phyloP scores from a whole-genome alignment of 2,329 filamentous ascomycete species.

The Orbilia javanica region DNA sequence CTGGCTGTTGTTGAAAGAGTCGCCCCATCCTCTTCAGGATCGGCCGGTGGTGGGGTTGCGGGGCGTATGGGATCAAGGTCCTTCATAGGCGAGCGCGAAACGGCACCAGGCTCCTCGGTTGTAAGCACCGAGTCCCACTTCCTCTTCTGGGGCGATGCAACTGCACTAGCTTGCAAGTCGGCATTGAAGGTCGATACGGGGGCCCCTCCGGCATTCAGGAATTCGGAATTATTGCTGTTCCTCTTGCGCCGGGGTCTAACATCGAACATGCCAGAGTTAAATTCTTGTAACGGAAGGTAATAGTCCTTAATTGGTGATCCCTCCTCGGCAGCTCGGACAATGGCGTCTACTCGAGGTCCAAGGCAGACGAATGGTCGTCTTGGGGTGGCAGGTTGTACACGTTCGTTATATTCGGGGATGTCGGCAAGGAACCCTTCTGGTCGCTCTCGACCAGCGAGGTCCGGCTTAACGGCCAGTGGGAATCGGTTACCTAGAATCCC shows the following conservation, averaged over 20 bases:
- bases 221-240: slow-evolving; percentile 56
- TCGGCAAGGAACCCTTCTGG: slow-evolving; percentile 33
- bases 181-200: slow-evolving; percentile 14
- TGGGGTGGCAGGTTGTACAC: slow-evolving; percentile 4
- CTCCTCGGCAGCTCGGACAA: slow-evolving; percentile 37
- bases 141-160: slow-evolving; percentile 28
- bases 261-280: slow-evolving; percentile 59
- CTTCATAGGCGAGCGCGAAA: slow-evolving; percentile 52
- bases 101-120: slow-evolving; percentile 19
- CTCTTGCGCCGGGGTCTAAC: slow-evolving; percentile 60
- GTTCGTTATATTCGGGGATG: slow-evolving; percentile 27
- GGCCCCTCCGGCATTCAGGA: slow-evolving; percentile 22
- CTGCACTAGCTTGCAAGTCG: slow-evolving; percentile 12
- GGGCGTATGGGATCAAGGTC: slow-evolving; percentile 55
- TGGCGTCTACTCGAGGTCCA: not conserved
- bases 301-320: slow-evolving; percentile 58
- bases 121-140: slow-evolving; percentile 34
- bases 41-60: slow-evolving; percentile 25
- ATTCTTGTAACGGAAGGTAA: slow-evolving; percentile 51
- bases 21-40: slow-evolving; percentile 43
- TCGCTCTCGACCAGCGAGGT: slow-evolving; percentile 19
- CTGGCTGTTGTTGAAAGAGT: slow-evolving; percentile 3
- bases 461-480: slow-evolving; percentile 27
- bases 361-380: slow-evolving; percentile 1
- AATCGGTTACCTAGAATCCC: slow-evolving; percentile 37